Evolutionary conservation across 805 yeast genomes (phyloP).

Genomic region (Kodamaea kaohsiungensis): DNA sequence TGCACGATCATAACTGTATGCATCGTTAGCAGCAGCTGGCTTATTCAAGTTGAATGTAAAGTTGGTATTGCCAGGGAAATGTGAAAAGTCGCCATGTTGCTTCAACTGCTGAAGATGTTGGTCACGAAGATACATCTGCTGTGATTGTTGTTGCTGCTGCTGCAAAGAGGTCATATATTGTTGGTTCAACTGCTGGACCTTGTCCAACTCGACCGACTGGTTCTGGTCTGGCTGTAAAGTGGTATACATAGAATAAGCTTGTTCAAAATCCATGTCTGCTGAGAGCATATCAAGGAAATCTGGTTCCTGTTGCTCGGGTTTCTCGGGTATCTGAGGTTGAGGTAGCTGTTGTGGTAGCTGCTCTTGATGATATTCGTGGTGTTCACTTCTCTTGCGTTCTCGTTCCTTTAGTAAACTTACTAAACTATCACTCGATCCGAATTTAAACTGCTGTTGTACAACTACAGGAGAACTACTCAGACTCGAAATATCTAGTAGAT

Average conservation of each 20-base stretch:
- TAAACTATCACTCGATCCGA: background rate
- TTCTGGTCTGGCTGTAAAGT: slow-evolving; percentile 40
- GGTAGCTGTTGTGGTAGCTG: background rate
- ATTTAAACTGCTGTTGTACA: background rate
- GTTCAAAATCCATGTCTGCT: slow-evolving; percentile 47
- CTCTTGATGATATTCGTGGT: background rate
- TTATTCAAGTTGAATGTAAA: slow-evolving; percentile 7
- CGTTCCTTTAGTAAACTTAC: background rate
- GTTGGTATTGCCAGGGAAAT: slow-evolving; percentile 9
- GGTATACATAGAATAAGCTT: slow-evolving; percentile 43
- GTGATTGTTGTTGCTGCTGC: slow-evolving; percentile 1
- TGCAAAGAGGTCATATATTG: slow-evolving; percentile 16
- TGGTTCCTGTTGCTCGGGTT: background rate
- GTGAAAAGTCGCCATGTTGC: background rate
- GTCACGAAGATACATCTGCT: background rate
- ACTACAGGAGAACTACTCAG: background rate
- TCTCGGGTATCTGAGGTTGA: background rate
- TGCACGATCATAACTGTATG: slow-evolving; percentile 8
- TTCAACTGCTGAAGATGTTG: slow-evolving; percentile 6
- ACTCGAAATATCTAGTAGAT: background rate
- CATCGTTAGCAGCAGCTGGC: background rate
- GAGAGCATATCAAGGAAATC: slow-evolving; percentile 31
- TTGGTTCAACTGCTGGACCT: slow-evolving; percentile 34
- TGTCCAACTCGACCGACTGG: slow-evolving; percentile 37
- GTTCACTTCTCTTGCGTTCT: background rate